Conservation (phyloP, 805 yeast genomes). For the Yarrowia phangngaensis region DNA sequence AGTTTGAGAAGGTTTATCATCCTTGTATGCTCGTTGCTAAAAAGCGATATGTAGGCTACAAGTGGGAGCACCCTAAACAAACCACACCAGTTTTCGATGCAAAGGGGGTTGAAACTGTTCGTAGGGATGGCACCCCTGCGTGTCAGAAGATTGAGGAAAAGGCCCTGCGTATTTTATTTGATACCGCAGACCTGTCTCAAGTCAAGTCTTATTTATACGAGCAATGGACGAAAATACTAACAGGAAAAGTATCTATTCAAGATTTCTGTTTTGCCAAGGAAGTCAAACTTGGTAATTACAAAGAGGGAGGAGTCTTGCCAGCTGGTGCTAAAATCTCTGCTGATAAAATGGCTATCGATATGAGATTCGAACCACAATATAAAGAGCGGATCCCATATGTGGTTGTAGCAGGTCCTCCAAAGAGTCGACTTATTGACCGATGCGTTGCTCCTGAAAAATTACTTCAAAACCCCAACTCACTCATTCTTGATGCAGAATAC, state of each 20-base stretch:
- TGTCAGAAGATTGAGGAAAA: constrained; percentile 78
- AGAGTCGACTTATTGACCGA: constrained; percentile 64
- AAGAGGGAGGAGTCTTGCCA: constrained; percentile 67
- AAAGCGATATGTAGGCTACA: constrained; percentile 86
- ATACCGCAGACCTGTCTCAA: constrained; percentile 61
- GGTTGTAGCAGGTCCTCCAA: constrained; percentile 57
- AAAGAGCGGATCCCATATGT: constrained; percentile 84
- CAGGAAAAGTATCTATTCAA: constrained; percentile 61
- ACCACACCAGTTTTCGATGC: constrained; percentile 75
- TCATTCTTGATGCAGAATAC: constrained; percentile 72
- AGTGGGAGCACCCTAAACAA: constrained; percentile 60
- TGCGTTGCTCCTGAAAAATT: constrained; percentile 76
- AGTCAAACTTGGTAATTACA: constrained; percentile 79
- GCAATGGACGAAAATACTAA: constrained; percentile 64
- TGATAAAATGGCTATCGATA: constrained; percentile 58
- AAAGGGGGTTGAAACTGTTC: constrained; percentile 90
- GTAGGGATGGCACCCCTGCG: constrained; percentile 94
- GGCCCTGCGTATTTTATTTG: constrained; percentile 63
- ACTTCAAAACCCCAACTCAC: constrained; percentile 42
- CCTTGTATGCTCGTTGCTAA: constrained; percentile 81
- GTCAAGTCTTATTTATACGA: constrained; percentile 62
- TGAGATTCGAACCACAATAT: constrained; percentile 78
- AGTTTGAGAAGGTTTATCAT: constrained; percentile 89
- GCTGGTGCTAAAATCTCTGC: constrained; percentile 88
- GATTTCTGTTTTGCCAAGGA: constrained; percentile 93